phyloP scores from a whole-genome alignment of 345 rosid species.

The Punica granatum region DNA sequence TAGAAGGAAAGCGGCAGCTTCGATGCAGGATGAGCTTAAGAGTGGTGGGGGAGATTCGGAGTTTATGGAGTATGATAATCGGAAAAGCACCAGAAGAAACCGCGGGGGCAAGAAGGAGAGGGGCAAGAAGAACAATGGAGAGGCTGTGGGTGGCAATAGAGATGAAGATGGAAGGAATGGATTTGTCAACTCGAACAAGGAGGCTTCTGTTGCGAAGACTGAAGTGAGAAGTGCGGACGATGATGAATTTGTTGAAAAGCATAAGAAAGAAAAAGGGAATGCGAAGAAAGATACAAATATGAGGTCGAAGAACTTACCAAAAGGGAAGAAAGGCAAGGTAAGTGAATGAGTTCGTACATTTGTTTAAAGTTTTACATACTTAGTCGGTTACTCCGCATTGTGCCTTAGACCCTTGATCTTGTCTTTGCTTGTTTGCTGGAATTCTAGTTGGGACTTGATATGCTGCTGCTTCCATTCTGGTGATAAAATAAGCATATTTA shows the following conservation, averaged over 20 bases:
- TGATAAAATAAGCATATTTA: neutral
- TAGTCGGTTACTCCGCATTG: neutral
- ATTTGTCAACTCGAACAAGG: conserved; percentile 17
- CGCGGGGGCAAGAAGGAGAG: conserved; percentile 41
- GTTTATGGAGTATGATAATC: conserved; percentile 30
- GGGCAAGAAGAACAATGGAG: conserved; percentile 26
- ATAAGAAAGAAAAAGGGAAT: conserved; percentile 25
- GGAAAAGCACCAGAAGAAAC: conserved; percentile 42
- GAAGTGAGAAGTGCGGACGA: conserved; percentile 21
- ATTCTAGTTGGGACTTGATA: neutral
- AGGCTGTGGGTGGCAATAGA: conserved; percentile 18
- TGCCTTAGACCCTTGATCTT: neutral
- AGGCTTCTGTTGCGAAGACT: conserved; percentile 21
- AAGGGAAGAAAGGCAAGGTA: conserved; percentile 85
- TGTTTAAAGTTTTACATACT: neutral
- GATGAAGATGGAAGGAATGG: conserved; percentile 18
- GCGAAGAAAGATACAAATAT: conserved; percentile 31
- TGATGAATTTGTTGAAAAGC: conserved; percentile 14
- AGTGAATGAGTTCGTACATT: neutral
- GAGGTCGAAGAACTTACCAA: conserved; percentile 53
- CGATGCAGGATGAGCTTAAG: conserved; percentile 28
- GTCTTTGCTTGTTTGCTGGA: neutral
- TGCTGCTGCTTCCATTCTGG: neutral
- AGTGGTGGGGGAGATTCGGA: conserved; percentile 31
- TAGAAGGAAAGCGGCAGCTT: conserved; percentile 23